Evolutionary conservation across 176 grass and related monocot species (phyloP).

Genomic region (Triticum dicoccoides): DNA sequence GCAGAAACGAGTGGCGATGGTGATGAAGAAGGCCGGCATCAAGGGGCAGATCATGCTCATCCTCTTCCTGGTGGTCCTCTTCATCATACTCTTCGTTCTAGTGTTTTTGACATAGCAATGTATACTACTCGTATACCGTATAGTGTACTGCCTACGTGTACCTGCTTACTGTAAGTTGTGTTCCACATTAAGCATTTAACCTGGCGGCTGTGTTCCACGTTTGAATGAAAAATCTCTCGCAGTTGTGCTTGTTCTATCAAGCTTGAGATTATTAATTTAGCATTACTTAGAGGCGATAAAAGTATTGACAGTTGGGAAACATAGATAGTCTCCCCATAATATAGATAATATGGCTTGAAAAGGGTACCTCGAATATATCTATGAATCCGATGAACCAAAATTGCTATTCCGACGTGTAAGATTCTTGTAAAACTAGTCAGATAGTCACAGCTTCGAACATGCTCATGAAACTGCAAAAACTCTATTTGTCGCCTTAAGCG

Average conservation of each 20-base stretch:
- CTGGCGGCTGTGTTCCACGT: background rate
- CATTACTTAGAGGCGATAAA: background rate
- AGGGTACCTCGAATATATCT: too few relatives aligned
- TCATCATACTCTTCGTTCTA: constrained; percentile 89
- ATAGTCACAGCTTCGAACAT: too few relatives aligned
- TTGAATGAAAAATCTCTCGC: background rate
- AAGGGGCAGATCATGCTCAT: constrained; percentile 91
- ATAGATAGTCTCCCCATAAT: too few relatives aligned
- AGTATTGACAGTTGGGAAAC: too few relatives aligned
- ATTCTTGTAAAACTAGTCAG: too few relatives aligned
- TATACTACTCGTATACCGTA: background rate
- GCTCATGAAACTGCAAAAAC: too few relatives aligned
- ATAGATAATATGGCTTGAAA: background rate
- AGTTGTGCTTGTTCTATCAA: background rate
- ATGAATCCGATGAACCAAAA: too few relatives aligned
- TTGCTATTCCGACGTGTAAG: too few relatives aligned
- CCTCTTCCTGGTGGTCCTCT: constrained; percentile 70
- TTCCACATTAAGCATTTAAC: background rate
- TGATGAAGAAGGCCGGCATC: constrained; percentile 92
- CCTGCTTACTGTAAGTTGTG: background rate
- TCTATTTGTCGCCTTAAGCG: too few relatives aligned
- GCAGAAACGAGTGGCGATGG: constrained; percentile 90
- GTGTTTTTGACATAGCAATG: constrained; percentile 67
- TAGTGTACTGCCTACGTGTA: background rate
- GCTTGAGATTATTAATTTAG: background rate